Base-by-base conservation (phyloP, 2,329 filamentous ascomycete genomes). In the Sporothrix curviconia region DNA sequence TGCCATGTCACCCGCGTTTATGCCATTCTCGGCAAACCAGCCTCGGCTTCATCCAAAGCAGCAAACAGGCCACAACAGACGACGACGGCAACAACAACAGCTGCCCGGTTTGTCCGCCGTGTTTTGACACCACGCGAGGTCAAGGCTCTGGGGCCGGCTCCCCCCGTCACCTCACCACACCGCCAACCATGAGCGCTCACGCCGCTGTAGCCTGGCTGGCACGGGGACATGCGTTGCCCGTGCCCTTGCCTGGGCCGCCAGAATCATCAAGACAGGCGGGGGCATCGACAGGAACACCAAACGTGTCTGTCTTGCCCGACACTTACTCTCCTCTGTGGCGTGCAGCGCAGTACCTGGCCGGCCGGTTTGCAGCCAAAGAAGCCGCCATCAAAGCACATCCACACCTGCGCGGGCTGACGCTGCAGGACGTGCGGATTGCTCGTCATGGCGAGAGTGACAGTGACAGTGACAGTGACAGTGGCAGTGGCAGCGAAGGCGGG, bases 371-470 rank as follows among this genome's bases (percentile, higher is more conserved):
- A 1, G 87, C 86, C 7, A 90, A 90, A 67, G 89, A 90, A 70
- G 88, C 87, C 1, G 80, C 79, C 54, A 84, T 88, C 63, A 91
- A 92, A 71, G 87, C 88, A 2, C 82, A 87, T 62, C 76, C 80
- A 1, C 74, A 78, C n/a, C 74, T 80, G 7, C 44, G 44, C 2
- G 71, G 70, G 22, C 70, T 90, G 24, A 78, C 77, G 1, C 86
- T 84, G 69, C 83, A 86, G 55, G 79, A 85, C 60, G 78, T 90
- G 36, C 63, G 74, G 30, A 78, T 82, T 46, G 57, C 57, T 22
- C 52, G 59, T 46, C 7, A 40, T 5, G 42, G 30, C 15, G 14
- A 32, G 24, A 22, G n/a, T 6, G n/a, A 15, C 46, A 25, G 32
- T 25, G 57, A 12, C 56, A 57, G 44, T n/a, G n/a, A n/a, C n/a